Conservation (phyloP, 805 yeast genomes). For the Nematodospora valgi region DNA sequence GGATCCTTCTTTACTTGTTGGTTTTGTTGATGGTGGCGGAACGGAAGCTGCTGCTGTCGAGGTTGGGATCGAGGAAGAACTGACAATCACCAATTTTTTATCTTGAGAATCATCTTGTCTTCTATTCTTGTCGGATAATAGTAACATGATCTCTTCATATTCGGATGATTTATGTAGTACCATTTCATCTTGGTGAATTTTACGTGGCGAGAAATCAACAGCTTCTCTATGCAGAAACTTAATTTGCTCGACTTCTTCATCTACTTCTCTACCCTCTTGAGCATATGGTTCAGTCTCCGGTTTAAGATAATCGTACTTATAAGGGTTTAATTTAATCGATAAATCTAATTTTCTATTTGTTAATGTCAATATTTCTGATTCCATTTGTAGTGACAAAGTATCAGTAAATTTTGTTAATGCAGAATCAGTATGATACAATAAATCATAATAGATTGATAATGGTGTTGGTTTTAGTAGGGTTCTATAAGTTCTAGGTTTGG, state of each 20-base stretch:
- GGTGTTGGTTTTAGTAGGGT: conserved; percentile 80
- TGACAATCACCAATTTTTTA: conserved; percentile 38
- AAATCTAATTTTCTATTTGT: conserved; percentile 77
- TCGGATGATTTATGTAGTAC: conserved; percentile 67
- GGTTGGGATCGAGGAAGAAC: conserved; percentile 19
- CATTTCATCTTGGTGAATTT: conserved; percentile 41
- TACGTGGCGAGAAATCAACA: conserved; percentile 27
- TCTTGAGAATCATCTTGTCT: conserved; percentile 36
- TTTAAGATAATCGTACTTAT: conserved; percentile 41
- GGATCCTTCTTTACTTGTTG: conserved; percentile 19
- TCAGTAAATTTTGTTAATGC: conserved; percentile 76
- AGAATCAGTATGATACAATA: conserved; percentile 77
- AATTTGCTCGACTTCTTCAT: conserved; percentile 30
- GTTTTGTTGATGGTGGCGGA: conserved; percentile 15
- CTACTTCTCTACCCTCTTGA: conserved; percentile 22
- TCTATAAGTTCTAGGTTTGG: conserved; percentile 69
- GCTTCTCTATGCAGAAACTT: conserved; percentile 31
- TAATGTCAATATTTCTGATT: conserved; percentile 77
- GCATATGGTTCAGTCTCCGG: conserved; percentile 41
- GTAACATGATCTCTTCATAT: conserved; percentile 83
- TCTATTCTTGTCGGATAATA: conserved; percentile 38
- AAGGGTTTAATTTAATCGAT: conserved; percentile 71
- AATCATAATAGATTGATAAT: conserved; percentile 76
- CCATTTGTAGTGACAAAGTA: conserved; percentile 73
- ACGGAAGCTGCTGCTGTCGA: conserved; percentile 15